These are phyloP conservation scores for Saccharomycodes ludwigii DNA, from an alignment of 805 yeast genomes.

Conservation along the genomic window DNA sequence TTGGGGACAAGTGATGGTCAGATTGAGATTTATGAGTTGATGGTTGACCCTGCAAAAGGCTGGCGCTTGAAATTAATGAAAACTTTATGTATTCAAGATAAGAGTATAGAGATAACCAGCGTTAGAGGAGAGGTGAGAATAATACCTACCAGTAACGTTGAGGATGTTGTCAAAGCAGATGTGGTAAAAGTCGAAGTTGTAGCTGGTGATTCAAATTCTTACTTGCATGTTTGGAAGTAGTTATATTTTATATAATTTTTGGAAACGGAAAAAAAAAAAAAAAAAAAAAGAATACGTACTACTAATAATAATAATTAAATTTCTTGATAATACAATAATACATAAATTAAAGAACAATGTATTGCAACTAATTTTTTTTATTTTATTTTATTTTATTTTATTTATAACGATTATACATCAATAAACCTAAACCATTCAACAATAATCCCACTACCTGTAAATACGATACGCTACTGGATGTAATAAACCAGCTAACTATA, in stretches of 20 bases:
- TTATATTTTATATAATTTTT: too few relatives aligned
- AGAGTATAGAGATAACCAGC: slow-evolving; percentile 8
- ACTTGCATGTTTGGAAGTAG: slow-evolving; percentile 37
- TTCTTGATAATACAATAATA: too few relatives aligned
- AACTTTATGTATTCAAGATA: slow-evolving; percentile 14
- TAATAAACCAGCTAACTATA: slow-evolving; percentile 59
- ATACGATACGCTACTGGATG: slow-evolving; percentile 35
- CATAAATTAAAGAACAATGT: too few relatives aligned
- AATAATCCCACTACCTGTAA: slow-evolving; percentile 38
- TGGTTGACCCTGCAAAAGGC: slow-evolving; percentile 9
- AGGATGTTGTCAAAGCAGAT: slow-evolving; percentile 3
- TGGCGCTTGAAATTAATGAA: slow-evolving; percentile 18
- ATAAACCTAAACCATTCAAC: slow-evolving; percentile 43
- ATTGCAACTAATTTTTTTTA: too few relatives aligned
- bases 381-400: slow-evolving; percentile 6
- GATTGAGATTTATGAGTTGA: slow-evolving; percentile 22
- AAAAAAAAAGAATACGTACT: background rate
- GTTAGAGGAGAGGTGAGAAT: slow-evolving; percentile 8
- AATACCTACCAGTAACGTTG: background rate
- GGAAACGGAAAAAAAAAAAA: too few relatives aligned
- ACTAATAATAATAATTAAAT: too few relatives aligned
- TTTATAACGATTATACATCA: slow-evolving; percentile 42
- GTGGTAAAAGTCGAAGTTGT: slow-evolving; percentile 31
- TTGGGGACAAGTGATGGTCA: slow-evolving; percentile 26
- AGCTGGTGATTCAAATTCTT: slow-evolving; percentile 43